Evolutionary conservation across 164 flowering plant genomes (phyloP), one percentile per base, ranked within the genome.

Genomic region (Euptelea pleiosperma): DNA sequence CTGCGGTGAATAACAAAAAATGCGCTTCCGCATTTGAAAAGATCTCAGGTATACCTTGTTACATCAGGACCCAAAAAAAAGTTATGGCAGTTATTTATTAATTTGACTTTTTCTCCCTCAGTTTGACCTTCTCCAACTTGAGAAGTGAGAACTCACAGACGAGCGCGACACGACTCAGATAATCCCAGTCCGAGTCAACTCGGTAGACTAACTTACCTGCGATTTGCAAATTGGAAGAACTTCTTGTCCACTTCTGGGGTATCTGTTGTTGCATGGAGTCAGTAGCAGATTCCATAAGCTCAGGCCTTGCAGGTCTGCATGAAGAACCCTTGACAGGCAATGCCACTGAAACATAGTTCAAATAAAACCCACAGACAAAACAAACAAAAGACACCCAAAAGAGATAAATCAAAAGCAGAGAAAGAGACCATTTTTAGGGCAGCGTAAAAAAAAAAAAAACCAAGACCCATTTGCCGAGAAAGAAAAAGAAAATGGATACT

Each of bases 301-400:
- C 37, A 14, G 18, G 9, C 16, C 7, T 60, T 4, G 6, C 49
- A 39, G 60, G 53, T 53, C 34, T 31, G 55, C 54, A 60, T 53
- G 70, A 9, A 15, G 57, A 42, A 41, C 56, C 48, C 58, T 49
- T 61, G 24, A 26, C 60, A 14, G 70, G 48, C 57, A 24, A 47
- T 18, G 57, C 35, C 22, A 16, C 65, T 67, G 55, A 21, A 29
- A 29, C n/a, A n/a, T n/a, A n/a, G n/a, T n/a, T n/a, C n/a, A n/a
- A n/a, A n/a, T n/a, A n/a, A 16, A 4, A 53, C 11, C 30, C 7
- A 39, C 41, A 6, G 14, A 31, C 6, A 29, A 55, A 16, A 5
- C 19, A n/a, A 18, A 15, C 16, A 15, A 36, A 37, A 54, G 25
- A 36, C 8, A 52, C 3, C 19, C 22, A 53, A 40, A 3, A 22